Percentiles rank a stretch among this genome's conserved stretches.
Conservation (phyloP, 2,329 filamentous ascomycete species). For the Ilyonectria sp. region DNA sequence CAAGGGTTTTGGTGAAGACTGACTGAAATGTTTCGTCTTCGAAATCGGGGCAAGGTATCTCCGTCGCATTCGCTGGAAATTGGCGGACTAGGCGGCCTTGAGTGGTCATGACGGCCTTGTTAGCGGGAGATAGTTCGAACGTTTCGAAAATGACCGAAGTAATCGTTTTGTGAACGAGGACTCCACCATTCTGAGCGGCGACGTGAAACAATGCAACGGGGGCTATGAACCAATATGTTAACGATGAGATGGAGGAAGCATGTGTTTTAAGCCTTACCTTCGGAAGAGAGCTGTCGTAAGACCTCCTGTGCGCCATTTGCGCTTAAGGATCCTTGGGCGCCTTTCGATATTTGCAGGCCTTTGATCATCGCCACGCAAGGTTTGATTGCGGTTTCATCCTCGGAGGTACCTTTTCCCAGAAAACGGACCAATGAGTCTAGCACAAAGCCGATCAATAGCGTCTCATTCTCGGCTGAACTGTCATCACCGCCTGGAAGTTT, state of each 20-base stretch:
- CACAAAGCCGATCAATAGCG: constrained; percentile 24
- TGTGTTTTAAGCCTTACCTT: constrained; percentile 14
- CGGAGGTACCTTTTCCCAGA: background rate
- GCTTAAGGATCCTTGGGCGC: constrained; percentile 11
- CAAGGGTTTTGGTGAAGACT: constrained; percentile 43
- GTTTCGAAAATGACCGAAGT: constrained; percentile 30
- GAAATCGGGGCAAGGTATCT: constrained; percentile 10
- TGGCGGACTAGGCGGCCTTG: constrained; percentile 30
- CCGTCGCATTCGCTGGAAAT: constrained; percentile 31
- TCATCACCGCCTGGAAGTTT: constrained; percentile 46
- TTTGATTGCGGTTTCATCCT: background rate
- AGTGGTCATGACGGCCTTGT: constrained; percentile 18
- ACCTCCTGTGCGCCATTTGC: constrained; percentile 7
- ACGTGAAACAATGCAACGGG: constrained; percentile 24
- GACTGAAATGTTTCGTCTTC: constrained; percentile 36
- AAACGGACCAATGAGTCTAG: constrained; percentile 25
- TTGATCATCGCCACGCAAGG: constrained; percentile 32
- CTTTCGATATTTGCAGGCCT: constrained; percentile 15
- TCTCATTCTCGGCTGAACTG: background rate
- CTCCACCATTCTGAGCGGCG: constrained; percentile 34
- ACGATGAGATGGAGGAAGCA: too few species aligned
- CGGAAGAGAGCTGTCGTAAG: constrained; percentile 7
- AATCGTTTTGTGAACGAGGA: constrained; percentile 22
- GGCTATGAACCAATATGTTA: constrained; percentile 5
- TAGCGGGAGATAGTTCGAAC: constrained; percentile 36